Evolutionary conservation across 345 rosid species (phyloP), one percentile per base, ranked within the genome.

Genomic region (Excoecaria cochinchinensis): DNA sequence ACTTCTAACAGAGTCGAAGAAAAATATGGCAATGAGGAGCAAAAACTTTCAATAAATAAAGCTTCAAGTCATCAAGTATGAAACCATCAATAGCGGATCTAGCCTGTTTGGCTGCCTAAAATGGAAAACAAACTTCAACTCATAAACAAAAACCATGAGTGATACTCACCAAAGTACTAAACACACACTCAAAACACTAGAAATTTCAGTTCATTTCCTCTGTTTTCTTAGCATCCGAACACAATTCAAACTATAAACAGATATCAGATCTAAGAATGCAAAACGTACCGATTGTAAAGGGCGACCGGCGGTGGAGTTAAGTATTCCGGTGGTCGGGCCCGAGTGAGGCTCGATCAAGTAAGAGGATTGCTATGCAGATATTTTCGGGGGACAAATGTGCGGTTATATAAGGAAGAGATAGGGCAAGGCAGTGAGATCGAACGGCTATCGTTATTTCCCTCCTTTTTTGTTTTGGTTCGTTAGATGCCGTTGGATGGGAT

Each of bases 371-470:
- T 6, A 1, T 16, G 71, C 71, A 24, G 58, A 68, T 69, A 25
- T 6, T 50, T 7, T 31, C 2, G 10, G 10, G 0, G 3, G 14
- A n/a, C 46, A 77, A 66, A 64, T 12, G 53, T 36, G 78, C 6
- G 38, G 12, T 56, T 76, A 79, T 67, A 79, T 72, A 79, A n/a
- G 1, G 53, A 59, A 47, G 38, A 52, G 24, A 14, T 13, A 42
- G 53, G 67, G 73, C 61, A 31, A 17, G 70, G 70, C 63, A 21
- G 63, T 71, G 74, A 31, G 79, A 85, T 85, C 88, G 31, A 69
- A 85, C 86, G 83, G 82, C 51, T 74, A 17, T 16, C 36, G 57
- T 58, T 74, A 64, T 66, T 81, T 83, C 88, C 81, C 83, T 76
- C 83, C 70, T 22, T 63, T 67, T 71, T 73, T 8, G 2, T 38